Percentiles rank a stretch among this genome's conserved stretches.
Conservation (phyloP, 2,329 filamentous ascomycete species). For the Phialophora expanda region DNA sequence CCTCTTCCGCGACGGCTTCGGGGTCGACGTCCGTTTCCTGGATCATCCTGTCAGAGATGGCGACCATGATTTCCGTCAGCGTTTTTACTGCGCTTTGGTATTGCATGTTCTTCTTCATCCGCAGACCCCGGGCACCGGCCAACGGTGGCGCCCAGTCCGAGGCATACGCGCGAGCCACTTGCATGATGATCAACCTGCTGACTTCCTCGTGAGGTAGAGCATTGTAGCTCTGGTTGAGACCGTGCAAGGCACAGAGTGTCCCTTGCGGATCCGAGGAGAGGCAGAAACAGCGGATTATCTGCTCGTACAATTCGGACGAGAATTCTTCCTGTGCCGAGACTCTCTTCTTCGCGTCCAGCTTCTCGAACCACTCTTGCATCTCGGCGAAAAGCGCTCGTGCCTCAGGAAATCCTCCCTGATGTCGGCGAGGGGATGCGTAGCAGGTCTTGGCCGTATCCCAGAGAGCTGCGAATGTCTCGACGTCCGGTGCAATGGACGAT, state of each 20-base stretch:
- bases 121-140: constrained; percentile 18
- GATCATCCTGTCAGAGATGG: constrained; percentile 52
- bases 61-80: constrained; percentile 55
- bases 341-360: constrained; percentile 44
- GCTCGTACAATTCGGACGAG: constrained; percentile 57
- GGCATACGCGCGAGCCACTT: constrained; percentile 54
- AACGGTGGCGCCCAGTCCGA: constrained; percentile 41
- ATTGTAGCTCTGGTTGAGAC: constrained; percentile 52
- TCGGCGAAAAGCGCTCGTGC: constrained; percentile 54
- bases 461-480: constrained; percentile 71
- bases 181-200: constrained; percentile 55
- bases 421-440: constrained; percentile 56
- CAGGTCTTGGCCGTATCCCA: constrained; percentile 62
- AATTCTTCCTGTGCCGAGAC: constrained; percentile 46
- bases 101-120: constrained; percentile 24
- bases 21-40: constrained; percentile 33
- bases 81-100: constrained; percentile 49
- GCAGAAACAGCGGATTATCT: constrained; percentile 59
- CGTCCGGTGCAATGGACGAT: constrained; percentile 61
- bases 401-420: constrained; percentile 53
- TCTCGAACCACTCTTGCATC: constrained; percentile 55
- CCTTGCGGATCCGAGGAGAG: constrained; percentile 56
- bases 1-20: constrained; percentile 42
- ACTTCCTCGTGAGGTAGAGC: constrained; percentile 55
- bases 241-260: constrained; percentile 56